These are phyloP conservation scores for Saccharomycopsis selenospora DNA, from an alignment of 805 yeast species.

Conservation along the genomic window DNA sequence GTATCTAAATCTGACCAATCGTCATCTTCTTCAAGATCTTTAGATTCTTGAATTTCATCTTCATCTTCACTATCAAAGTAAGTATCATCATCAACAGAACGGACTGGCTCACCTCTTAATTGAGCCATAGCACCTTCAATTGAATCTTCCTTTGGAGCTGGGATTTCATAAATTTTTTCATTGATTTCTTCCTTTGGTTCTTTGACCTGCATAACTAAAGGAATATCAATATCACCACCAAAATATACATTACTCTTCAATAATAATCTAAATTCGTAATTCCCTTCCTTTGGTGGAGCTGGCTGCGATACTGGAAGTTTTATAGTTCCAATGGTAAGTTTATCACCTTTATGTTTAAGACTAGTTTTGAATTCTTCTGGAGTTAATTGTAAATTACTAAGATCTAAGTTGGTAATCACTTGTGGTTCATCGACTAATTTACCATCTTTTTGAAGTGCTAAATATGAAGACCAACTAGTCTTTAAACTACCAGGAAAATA, in stretches of 20 bases:
- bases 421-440: conserved; percentile 68
- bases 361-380: conserved; percentile 39
- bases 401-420: conserved; percentile 42
- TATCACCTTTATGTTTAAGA: conserved; percentile 28
- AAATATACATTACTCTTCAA: conserved; percentile 71
- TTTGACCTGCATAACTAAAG: conserved; percentile 63
- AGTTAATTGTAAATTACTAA: conserved; percentile 46
- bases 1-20: conserved; percentile 24
- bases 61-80: conserved; percentile 32
- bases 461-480: conserved; percentile 58
- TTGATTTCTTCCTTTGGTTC: conserved; percentile 41
- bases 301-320: conserved; percentile 69
- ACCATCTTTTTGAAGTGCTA: conserved; percentile 69
- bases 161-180: conserved; percentile 45
- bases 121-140: conserved; percentile 70
- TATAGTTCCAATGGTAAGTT: conserved; percentile 55
- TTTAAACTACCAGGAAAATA: conserved; percentile 56
- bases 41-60: conserved; percentile 27
- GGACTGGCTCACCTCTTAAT: conserved; percentile 45
- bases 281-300: conserved; percentile 68
- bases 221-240: conserved; percentile 71
- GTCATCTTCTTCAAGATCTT: conserved; percentile 37
- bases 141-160: conserved; percentile 65
- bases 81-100: conserved; percentile 32
- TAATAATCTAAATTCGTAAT: conserved; percentile 58